Percentiles rank a stretch among this genome's conserved stretches.
These are phyloP conservation scores for Porogramme epimiltina DNA, from an alignment of 1,284 basidiomycete species.

Conservation along the genomic window DNA sequence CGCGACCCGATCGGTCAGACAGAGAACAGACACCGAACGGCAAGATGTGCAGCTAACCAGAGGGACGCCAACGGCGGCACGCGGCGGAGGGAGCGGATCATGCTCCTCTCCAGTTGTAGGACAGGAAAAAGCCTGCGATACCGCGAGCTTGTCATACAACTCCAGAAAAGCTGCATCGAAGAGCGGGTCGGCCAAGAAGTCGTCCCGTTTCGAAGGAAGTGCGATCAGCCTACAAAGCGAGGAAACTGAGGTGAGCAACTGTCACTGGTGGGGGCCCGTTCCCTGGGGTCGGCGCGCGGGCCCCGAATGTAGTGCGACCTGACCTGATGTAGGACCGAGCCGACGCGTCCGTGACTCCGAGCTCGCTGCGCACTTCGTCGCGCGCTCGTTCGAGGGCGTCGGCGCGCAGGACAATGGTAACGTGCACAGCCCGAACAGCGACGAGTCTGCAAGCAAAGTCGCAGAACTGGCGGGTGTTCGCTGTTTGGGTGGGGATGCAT, in stretches of 20 bases:
- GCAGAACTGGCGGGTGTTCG: conserved; percentile 10
- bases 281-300: too few relatives aligned
- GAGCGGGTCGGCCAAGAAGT: conserved; percentile 2
- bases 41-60: conserved; percentile 4
- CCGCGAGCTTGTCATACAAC: conserved; percentile 3
- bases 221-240: conserved; percentile 4
- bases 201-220: conserved; percentile 2
- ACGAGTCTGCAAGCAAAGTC: conserved; percentile 6
- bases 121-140: conserved; percentile 5
- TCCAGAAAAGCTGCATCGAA: conserved; percentile 8
- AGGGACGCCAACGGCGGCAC: conserved; percentile 2
- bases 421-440: background rate
- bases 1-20: background rate
- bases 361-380: conserved; percentile 10
- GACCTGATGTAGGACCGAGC: background rate
- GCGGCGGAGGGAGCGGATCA: conserved; percentile 3
- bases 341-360: background rate
- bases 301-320: background rate
- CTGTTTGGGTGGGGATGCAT: background rate
- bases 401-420: conserved; percentile 8
- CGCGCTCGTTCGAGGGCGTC: conserved; percentile 5
- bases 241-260: background rate
- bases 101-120: background rate
- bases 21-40: background rate
- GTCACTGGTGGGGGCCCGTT: background rate